phyloP scores from a whole-genome alignment of 805 yeast genomes.

The Monosporozyma unispora region DNA sequence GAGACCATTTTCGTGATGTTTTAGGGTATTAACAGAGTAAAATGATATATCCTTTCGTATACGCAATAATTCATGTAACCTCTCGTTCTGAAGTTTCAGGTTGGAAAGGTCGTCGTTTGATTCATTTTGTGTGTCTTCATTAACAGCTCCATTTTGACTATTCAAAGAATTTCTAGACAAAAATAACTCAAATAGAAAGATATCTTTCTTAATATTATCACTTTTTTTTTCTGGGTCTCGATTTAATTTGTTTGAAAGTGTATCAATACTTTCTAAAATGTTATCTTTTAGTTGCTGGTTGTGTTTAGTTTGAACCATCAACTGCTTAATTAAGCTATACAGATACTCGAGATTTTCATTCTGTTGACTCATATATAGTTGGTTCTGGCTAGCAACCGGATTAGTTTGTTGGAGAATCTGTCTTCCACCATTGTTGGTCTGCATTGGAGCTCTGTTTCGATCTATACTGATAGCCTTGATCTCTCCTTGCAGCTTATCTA shows the following conservation, averaged over 20 bases:
- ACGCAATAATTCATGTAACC: neutral
- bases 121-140: too few species aligned
- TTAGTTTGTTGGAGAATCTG: neutral
- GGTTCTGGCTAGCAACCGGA: neutral
- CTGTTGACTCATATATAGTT: neutral
- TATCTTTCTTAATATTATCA: neutral
- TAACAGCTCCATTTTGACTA: too few species aligned
- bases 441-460: too few species aligned
- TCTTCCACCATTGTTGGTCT: neutral
- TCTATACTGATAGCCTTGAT: too few species aligned
- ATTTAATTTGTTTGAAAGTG: neutral
- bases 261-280: neutral
- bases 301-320: neutral
- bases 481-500: too few species aligned
- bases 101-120: neutral
- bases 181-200: neutral
- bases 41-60: neutral
- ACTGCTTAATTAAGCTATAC: neutral
- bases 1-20: neutral
- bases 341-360: neutral
- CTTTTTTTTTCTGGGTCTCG: neutral
- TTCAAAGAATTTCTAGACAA: neutral
- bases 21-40: neutral
- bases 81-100: neutral
- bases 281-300: neutral